phyloP scores from a whole-genome alignment of 2,329 filamentous ascomycete species.

The Trichoderma lentiforme region DNA sequence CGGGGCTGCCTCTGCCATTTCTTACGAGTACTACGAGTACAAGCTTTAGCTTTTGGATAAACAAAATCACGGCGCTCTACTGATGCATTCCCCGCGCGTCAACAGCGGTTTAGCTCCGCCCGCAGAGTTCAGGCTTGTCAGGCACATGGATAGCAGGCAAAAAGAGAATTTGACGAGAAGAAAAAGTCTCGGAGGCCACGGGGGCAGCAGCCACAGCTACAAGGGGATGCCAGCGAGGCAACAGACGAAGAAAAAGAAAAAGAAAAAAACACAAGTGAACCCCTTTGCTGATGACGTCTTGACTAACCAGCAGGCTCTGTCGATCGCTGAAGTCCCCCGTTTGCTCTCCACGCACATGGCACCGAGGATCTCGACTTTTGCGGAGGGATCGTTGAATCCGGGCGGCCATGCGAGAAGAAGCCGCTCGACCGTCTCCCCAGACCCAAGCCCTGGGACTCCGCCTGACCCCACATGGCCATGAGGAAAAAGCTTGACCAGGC shows the following conservation, averaged over 20 bases:
- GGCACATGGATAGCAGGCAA: not conserved
- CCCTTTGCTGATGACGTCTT: not conserved
- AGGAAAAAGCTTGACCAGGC: not conserved
- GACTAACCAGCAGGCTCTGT: not conserved
- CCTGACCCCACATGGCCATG: slow-evolving; percentile 8
- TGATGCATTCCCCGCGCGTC: not conserved
- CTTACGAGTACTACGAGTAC: too few species aligned
- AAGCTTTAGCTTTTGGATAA: not conserved
- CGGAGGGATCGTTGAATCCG: slow-evolving; percentile 17
- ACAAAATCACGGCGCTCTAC: not conserved
- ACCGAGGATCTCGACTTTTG: slow-evolving; percentile 17
- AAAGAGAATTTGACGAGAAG: not conserved
- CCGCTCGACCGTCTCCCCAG: slow-evolving; percentile 3
- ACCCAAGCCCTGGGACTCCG: slow-evolving; percentile 15
- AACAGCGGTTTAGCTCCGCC: not conserved
- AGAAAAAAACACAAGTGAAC: not conserved
- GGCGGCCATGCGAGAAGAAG: not conserved
- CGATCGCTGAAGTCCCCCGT: slow-evolving; percentile 10
- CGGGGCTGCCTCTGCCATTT: not conserved
- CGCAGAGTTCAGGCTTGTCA: not conserved
- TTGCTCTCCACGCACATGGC: slow-evolving; percentile 4
- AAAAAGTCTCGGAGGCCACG: not conserved
- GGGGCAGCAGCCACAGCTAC: not conserved
- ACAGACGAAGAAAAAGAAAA: not conserved
- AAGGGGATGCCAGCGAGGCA: not conserved